Percentiles rank a stretch among this genome's conserved stretches.
Evolutionary conservation across 805 yeast species (phyloP).

Genomic region (Teunomyces kruisii): DNA sequence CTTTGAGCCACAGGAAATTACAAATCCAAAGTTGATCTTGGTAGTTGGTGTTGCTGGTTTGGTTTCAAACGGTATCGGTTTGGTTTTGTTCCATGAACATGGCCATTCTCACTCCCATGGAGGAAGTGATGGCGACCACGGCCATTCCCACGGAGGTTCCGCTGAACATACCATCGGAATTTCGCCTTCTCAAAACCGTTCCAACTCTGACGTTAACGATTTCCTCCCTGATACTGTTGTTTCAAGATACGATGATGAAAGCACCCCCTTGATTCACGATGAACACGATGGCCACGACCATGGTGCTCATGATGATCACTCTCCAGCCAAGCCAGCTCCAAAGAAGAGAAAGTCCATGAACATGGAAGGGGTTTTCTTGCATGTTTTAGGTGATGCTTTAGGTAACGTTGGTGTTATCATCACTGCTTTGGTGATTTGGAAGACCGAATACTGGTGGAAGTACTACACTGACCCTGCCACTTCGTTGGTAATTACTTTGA

Average conservation of each 20-base stretch:
- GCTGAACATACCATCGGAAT: conserved; percentile 4
- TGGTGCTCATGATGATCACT: conserved; percentile 9
- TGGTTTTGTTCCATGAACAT: conserved; percentile 81
- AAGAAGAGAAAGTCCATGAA: conserved; percentile 66
- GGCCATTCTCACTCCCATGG: conserved; percentile 56
- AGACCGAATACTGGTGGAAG: conserved; percentile 86
- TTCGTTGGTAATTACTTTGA: conserved; percentile 80
- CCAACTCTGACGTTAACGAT: conserved; percentile 31
- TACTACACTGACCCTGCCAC: conserved; percentile 83
- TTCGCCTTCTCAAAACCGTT: conserved; percentile 16
- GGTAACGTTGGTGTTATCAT: conserved; percentile 92
- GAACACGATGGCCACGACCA: conserved; percentile 19
- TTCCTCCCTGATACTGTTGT: conserved; percentile 50
- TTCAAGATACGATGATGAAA: conserved; percentile 39
- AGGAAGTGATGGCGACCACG: conserved; percentile 23
- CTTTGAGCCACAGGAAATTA: conserved; percentile 72
- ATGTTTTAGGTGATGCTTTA: conserved; percentile 93
- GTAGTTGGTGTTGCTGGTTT: conserved; percentile 84
- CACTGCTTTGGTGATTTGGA: conserved; percentile 92
- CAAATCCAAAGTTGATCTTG: conserved; percentile 79
- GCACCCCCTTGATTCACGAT: conserved; percentile 29
- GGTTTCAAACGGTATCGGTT: conserved; percentile 77
- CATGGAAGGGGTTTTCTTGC: conserved; percentile 96
- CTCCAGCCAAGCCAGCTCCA: conserved; percentile 8
- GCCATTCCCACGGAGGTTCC: conserved; percentile 33